A percentile compares a stretch with the other conserved stretches of the same genome.
These are phyloP conservation scores for Licmophora abbreviata DNA, from an alignment of 108 stramenopile genomes.

Conservation along the genomic window DNA sequence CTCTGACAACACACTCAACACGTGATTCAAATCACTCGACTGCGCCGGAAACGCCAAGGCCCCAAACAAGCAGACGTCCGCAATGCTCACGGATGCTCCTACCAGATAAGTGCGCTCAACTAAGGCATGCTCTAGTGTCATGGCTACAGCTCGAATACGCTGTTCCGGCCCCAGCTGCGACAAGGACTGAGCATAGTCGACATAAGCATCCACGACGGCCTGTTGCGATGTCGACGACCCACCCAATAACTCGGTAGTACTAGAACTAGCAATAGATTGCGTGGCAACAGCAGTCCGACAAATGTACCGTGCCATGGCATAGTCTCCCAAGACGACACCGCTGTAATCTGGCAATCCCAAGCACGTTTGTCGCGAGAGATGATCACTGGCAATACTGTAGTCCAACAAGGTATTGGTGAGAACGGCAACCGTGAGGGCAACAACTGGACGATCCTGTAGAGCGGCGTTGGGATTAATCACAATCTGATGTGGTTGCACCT, in stretches of 20 bases:
- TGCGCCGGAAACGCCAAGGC: conserved; percentile 65
- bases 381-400: conserved; percentile 55
- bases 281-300: conserved; percentile 11
- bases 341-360: conserved; percentile 34
- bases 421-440: conserved; percentile 58
- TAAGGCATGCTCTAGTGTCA: conserved; percentile 69
- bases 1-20: conserved; percentile 10
- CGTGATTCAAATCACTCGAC: conserved; percentile 17
- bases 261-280: neutral
- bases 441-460: conserved; percentile 62
- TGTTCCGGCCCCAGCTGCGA: conserved; percentile 37
- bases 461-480: conserved; percentile 72
- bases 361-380: conserved; percentile 31
- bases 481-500: conserved; percentile 48
- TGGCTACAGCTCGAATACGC: conserved; percentile 40
- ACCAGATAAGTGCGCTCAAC: conserved; percentile 51
- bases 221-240: conserved; percentile 7
- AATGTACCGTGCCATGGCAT: conserved; percentile 70
- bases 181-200: conserved; percentile 77
- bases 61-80: conserved; percentile 83
- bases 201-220: conserved; percentile 82
- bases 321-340: conserved; percentile 46
- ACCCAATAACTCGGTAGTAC: conserved; percentile 2
- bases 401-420: conserved; percentile 60
- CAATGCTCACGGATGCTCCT: conserved; percentile 72